Conservation (phyloP, 148 eudicot species). For the Rhododendron simsii region DNA sequence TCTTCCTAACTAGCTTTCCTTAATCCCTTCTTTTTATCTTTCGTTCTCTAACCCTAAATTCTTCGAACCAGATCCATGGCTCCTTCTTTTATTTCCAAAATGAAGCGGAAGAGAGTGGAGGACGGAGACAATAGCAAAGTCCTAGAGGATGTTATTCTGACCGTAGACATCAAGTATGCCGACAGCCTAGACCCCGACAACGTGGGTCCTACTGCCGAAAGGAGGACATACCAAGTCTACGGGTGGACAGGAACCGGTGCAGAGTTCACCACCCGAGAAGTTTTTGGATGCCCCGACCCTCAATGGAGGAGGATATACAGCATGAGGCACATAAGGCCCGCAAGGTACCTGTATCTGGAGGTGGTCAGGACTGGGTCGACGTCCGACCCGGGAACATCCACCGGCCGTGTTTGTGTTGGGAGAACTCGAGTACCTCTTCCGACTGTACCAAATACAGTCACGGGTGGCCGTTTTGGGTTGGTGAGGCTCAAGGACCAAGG, state of each 20-base stretch:
- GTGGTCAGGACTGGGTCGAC: neutral
- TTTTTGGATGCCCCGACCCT: neutral
- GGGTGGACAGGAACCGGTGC: neutral
- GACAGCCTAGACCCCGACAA: neutral
- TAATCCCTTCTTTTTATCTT: neutral
- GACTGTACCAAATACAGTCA: neutral
- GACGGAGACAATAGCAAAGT: neutral
- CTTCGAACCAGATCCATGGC: neutral
- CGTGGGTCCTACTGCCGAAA: neutral
- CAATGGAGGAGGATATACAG: neutral
- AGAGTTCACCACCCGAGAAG: neutral
- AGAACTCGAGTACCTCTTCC: neutral
- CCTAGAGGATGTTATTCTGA: neutral
- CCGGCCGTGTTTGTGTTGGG: neutral
- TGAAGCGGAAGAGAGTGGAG: neutral
- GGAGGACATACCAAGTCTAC: neutral
- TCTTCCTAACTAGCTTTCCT: neutral
- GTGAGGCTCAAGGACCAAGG: neutral
- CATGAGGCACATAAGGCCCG: neutral
- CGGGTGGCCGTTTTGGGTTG: neutral
- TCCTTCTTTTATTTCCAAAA: neutral
- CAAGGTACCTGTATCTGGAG: neutral
- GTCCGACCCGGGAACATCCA: neutral
- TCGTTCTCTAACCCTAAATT: neutral
- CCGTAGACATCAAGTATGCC: neutral